Evolutionary conservation across 2,329 filamentous ascomycete species (phyloP), one percentile per base, ranked within the genome.

Genomic region (Alternaria arbusti): DNA sequence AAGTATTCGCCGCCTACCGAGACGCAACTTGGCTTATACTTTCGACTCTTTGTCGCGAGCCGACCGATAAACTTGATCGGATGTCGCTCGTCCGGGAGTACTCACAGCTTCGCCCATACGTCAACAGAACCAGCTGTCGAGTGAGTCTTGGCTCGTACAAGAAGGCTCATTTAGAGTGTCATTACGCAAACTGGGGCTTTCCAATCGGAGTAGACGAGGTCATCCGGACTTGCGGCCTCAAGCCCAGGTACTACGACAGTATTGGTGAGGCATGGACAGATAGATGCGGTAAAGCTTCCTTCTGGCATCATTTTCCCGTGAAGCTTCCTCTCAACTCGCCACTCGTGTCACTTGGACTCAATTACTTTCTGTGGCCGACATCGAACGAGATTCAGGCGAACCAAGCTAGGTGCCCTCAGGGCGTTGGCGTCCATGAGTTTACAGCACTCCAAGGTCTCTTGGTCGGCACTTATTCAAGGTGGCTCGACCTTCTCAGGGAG

Each of bases 321-420:
- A 69, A 60, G 7, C 65, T 87, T 0, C 82, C 84, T 0, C 54
- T 57, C 3, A 63, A 67, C 1, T 82, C 82, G 0, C 79, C 82
- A 0, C 82, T 62, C 4, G 12, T 45, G 3, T 17, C 28, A 10
- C 55, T 67, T 52, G 46, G 11, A 5, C 52, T 65, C 8, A n/a
- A 46, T 12, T 67, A 59, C 17, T n/a, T 22, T 15, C 30, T 13
- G 6, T 80, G 59, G 8, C 87, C 84, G 0, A 84, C 86, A 0
- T 90, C 88, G 0, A 88, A 88, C 61, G 78, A 85, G 7, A 79
- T 86, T 0, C 75, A 88, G 32, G 84, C 87, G 0, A 86, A 78
- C 12, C 84, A 86, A 30, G 74, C 79, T 0, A 74, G 74, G 2
- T 88, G 87, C 49, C 86, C 87, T 0, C 44, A 76, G 0, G 77